Conservation (phyloP, 352 stramenopile genomes). For the Globisporangium perplexum region DNA sequence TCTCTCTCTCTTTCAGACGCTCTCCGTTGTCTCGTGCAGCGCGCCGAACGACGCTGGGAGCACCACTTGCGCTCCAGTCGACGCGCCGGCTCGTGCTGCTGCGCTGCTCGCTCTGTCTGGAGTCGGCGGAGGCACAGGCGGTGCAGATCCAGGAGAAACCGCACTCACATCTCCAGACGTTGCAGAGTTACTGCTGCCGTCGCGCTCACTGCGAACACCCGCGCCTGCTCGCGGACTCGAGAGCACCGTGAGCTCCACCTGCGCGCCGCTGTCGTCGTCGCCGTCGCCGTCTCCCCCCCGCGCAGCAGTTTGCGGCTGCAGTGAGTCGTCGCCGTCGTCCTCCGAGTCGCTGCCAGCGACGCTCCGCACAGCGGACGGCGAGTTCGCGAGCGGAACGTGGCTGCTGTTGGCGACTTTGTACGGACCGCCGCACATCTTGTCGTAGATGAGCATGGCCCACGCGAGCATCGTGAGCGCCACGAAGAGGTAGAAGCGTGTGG, state of each 20-base stretch:
- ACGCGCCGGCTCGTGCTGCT: neutral
- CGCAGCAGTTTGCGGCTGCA: neutral
- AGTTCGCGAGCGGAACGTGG: conserved; percentile 53
- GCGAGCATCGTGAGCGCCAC: conserved; percentile 51
- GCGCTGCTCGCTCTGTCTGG: neutral
- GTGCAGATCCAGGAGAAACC: no score
- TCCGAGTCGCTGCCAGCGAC: conserved; percentile 29
- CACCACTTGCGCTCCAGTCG: neutral
- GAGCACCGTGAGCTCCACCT: conserved; percentile 10
- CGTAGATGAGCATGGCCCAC: conserved; percentile 57
- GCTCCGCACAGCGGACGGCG: conserved; percentile 33
- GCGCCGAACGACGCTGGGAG: neutral
- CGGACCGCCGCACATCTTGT: conserved; percentile 65
- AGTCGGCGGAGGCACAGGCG: neutral
- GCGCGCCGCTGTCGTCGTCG: neutral
- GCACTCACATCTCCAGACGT: neutral
- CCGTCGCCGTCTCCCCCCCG: neutral
- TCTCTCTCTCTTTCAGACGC: neutral
- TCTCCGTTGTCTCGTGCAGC: conserved; percentile 1
- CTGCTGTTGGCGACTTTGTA: conserved; percentile 83
- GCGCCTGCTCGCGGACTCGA: conserved; percentile 6
- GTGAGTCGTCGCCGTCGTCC: conserved; percentile 15
- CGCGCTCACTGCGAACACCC: neutral
- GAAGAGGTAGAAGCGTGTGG: conserved; percentile 69
- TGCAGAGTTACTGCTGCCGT: neutral